Evolutionary conservation across 1,284 basidiomycete species (phyloP).

Genomic region (Cryptococcus hybrid): DNA sequence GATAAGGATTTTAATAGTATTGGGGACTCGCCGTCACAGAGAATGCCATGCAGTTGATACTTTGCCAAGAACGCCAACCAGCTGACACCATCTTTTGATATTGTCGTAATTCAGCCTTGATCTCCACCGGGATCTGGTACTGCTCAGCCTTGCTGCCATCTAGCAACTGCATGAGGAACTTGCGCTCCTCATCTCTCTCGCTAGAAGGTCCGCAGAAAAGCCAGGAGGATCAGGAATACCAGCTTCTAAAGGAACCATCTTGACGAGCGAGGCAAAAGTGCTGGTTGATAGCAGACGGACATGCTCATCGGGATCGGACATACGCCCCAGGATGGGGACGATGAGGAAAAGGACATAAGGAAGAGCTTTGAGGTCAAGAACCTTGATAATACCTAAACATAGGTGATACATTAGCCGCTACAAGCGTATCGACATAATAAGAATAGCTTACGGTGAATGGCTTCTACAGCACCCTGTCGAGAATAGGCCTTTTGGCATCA

Average conservation of each 20-base stretch:
- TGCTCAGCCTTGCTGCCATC: slow-evolving; percentile 93
- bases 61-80: slow-evolving; percentile 97
- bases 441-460: slow-evolving; percentile 74
- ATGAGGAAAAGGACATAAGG: slow-evolving; percentile 98
- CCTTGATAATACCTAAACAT: slow-evolving; percentile 77
- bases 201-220: slow-evolving; percentile 86
- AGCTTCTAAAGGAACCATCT: slow-evolving; percentile 98
- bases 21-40: slow-evolving; percentile 80
- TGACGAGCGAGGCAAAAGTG: slow-evolving; percentile 96
- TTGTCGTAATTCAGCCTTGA: slow-evolving; percentile 92
- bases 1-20: too few relatives aligned
- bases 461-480: slow-evolving; percentile 85
- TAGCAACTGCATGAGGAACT: slow-evolving; percentile 89
- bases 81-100: slow-evolving; percentile 98
- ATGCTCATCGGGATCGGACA: slow-evolving; percentile 93
- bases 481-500: slow-evolving; percentile 75
- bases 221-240: slow-evolving; percentile 92
- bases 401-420: not conserved
- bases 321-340: slow-evolving; percentile 92
- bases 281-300: slow-evolving; percentile 91
- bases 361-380: slow-evolving; percentile 88
- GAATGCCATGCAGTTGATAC: slow-evolving; percentile 95
- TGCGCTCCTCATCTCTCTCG: slow-evolving; percentile 78
- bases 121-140: slow-evolving; percentile 80
- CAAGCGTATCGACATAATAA: not conserved